Evolutionary conservation across 352 stramenopile genomes (phyloP).

Genomic region (Phytophthora pluvialis): DNA sequence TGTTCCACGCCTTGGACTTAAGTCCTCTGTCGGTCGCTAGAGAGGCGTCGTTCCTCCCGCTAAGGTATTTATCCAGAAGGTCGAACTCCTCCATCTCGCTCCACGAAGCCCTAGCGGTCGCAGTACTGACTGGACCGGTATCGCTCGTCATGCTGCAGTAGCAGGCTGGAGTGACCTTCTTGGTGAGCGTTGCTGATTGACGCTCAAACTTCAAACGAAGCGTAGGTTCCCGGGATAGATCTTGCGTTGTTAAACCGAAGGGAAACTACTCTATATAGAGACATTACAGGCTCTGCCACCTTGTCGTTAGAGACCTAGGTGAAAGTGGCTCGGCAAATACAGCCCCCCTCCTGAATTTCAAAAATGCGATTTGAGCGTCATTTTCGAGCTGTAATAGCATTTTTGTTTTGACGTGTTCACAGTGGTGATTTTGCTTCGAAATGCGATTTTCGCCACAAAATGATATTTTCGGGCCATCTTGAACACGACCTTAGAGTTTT

Average conservation of each 20-base stretch:
- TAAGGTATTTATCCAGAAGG: slow-evolving; percentile 13
- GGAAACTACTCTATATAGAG: no score
- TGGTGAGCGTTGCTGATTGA: not conserved
- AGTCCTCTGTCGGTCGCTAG: slow-evolving; percentile 8
- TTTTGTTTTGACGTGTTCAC: slow-evolving; percentile 12
- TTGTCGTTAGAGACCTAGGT: not conserved
- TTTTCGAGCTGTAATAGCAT: not conserved
- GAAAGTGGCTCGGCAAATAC: slow-evolving; percentile 1
- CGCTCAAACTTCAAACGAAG: not conserved
- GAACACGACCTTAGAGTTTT: slow-evolving; percentile 11
- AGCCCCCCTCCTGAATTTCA: slow-evolving; percentile 2
- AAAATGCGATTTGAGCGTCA: not conserved
- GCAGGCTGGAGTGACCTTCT: not conserved
- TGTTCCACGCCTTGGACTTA: slow-evolving; percentile 10
- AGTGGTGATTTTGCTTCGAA: slow-evolving; percentile 5
- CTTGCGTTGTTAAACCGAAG: not conserved
- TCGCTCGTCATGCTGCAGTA: not conserved
- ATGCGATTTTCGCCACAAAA: not conserved
- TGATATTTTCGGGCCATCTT: slow-evolving; percentile 1
- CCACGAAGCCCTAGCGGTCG: slow-evolving; percentile 2
- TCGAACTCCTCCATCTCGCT: slow-evolving; percentile 16
- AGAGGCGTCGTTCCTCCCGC: not conserved
- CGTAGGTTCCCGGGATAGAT: not conserved
- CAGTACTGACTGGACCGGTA: not conserved
- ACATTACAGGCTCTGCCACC: no score